Conservation (phyloP, 1,139 yeast species). For the Zygosaccharomyces sapae region DNA sequence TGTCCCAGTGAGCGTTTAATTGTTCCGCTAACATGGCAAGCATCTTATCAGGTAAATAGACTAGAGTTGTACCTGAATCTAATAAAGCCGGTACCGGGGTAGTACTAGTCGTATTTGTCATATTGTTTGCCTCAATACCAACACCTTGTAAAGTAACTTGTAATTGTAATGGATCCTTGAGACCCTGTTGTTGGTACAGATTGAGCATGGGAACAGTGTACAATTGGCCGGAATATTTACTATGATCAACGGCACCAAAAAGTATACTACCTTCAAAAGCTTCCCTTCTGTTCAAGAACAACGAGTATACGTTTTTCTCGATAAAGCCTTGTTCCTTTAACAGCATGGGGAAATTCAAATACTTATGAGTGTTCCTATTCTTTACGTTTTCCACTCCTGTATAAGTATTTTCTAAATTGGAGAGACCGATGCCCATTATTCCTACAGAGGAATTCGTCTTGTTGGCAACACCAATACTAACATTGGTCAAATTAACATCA, state of each 20-base stretch:
- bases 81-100: slow-evolving; percentile 11
- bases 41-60: slow-evolving; percentile 12
- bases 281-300: slow-evolving; percentile 44
- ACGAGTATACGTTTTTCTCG: slow-evolving; percentile 50
- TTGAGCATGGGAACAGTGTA: slow-evolving; percentile 44
- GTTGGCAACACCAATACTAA: slow-evolving; percentile 55
- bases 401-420: slow-evolving; percentile 45
- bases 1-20: slow-evolving; percentile 10
- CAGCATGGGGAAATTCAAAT: slow-evolving; percentile 51
- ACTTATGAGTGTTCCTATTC: slow-evolving; percentile 14
- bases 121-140: slow-evolving; percentile 34
- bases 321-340: slow-evolving; percentile 54
- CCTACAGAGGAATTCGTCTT: slow-evolving; percentile 48
- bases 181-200: slow-evolving; percentile 36
- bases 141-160: slow-evolving; percentile 45
- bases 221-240: slow-evolving; percentile 41
- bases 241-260: slow-evolving; percentile 56
- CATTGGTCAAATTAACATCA: slow-evolving; percentile 38
- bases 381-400: slow-evolving; percentile 6
- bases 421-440: slow-evolving; percentile 57
- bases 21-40: slow-evolving; percentile 11
- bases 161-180: slow-evolving; percentile 39
- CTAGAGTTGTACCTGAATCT: slow-evolving; percentile 14
- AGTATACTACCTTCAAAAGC: slow-evolving; percentile 45
- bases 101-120: slow-evolving; percentile 24